Conservation (phyloP, 2,329 filamentous ascomycete species). For the Colletotrichum simmondsii region DNA sequence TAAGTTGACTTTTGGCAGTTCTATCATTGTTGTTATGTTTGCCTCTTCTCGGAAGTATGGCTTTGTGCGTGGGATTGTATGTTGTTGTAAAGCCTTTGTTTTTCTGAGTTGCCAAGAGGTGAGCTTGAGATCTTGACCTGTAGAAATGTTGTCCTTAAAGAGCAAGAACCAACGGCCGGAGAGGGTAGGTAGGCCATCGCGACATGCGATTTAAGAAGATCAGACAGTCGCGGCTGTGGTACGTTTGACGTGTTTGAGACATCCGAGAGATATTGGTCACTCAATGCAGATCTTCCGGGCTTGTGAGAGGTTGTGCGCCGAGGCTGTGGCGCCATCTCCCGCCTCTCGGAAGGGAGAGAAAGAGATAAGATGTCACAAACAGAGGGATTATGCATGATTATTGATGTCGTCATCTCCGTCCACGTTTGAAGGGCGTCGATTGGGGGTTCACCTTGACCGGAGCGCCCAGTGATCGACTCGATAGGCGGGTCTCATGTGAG, state of each 20-base stretch:
- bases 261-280: too few species aligned
- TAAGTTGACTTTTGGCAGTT: slow-evolving; percentile 44
- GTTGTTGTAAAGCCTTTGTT: too few species aligned
- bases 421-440: slow-evolving; percentile 11
- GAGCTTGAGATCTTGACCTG: too few species aligned
- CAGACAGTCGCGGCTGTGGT: too few species aligned
- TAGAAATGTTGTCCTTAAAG: too few species aligned
- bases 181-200: too few species aligned
- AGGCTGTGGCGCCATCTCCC: background rate
- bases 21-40: background rate
- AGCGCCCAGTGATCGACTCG: background rate
- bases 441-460: background rate
- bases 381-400: background rate
- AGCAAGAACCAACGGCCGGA: too few species aligned
- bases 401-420: slow-evolving; percentile 27
- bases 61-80: too few species aligned
- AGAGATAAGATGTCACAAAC: background rate
- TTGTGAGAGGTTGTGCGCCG: background rate
- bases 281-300: slow-evolving; percentile 5
- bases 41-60: too few species aligned
- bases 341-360: background rate
- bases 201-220: too few species aligned
- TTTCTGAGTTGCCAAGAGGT: too few species aligned
- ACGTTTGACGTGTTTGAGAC: too few species aligned
- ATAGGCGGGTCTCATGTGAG: slow-evolving; percentile 10